A percentile compares a stretch with the other conserved stretches of the same genome.
phyloP scores from a whole-genome alignment of 1,284 basidiomycete genomes.

The Wallemia mellicola region DNA sequence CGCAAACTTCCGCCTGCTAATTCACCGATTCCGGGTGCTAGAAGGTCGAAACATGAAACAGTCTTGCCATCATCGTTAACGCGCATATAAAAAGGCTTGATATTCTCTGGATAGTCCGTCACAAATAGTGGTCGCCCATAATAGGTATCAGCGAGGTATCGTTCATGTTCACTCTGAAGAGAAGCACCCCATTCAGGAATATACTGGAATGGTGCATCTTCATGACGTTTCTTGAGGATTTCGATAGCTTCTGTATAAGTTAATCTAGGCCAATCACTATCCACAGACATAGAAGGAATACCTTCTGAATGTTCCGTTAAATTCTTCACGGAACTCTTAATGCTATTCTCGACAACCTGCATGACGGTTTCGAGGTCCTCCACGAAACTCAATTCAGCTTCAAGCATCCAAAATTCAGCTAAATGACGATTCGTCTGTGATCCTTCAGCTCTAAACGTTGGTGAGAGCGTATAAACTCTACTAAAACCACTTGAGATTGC shows the following conservation, averaged over 20 bases:
- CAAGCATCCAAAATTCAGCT: constrained; percentile 96
- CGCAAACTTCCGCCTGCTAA: constrained; percentile 70
- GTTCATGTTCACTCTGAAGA: constrained; percentile 71
- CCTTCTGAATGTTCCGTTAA: constrained; percentile 1
- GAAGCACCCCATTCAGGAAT: constrained; percentile 35
- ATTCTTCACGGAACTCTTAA: constrained; percentile 22
- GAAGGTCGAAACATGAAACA: constrained; percentile 76
- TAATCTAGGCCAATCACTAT: constrained; percentile 31
- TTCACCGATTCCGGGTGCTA: constrained; percentile 67
- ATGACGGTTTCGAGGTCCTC: constrained; percentile 25
- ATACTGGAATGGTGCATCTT: constrained; percentile 21
- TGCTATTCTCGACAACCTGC: constrained; percentile 33
- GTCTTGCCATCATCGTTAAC: constrained; percentile 21
- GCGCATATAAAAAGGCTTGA: constrained; percentile 97
- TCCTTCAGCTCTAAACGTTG: constrained; percentile 74
- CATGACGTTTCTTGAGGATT: constrained; percentile 22
- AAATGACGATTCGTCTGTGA: constrained; percentile 72
- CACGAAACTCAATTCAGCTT: constrained; percentile 59
- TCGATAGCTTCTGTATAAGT: constrained; percentile 48
- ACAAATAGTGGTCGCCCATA: constrained; percentile 55
- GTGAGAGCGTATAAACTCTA: constrained; percentile 66
- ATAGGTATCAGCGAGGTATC: constrained; percentile 44
- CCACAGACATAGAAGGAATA: constrained; percentile 8
- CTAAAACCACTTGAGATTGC: constrained; percentile 45
- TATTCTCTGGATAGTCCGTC: constrained; percentile 45